Evolutionary conservation across 257 asterid genomes (phyloP).

Genomic region (Salvia splendens): DNA sequence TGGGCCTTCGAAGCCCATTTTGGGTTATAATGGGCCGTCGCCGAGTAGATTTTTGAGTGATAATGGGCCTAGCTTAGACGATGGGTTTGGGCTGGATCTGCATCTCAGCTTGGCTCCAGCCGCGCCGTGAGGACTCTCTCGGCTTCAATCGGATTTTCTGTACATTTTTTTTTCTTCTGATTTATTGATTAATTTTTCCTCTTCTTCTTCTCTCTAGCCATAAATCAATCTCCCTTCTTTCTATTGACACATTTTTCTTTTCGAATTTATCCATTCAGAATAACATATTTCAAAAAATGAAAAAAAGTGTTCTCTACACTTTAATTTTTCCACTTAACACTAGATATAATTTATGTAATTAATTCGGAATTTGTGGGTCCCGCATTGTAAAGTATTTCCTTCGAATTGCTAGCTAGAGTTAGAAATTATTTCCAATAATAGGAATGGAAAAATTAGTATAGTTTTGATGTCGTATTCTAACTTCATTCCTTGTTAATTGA

Average conservation of each 20-base stretch:
- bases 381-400: slow-evolving; percentile 29
- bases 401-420: neutral
- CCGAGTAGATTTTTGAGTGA: slow-evolving; percentile 67
- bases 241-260: too few relatives aligned
- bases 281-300: too few relatives aligned
- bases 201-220: neutral
- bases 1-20: slow-evolving; percentile 59
- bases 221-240: too few relatives aligned
- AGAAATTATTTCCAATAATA: neutral
- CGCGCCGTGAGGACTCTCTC: slow-evolving; percentile 39
- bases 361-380: slow-evolving; percentile 17
- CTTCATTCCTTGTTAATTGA: too few relatives aligned
- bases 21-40: slow-evolving; percentile 71
- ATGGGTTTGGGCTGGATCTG: slow-evolving; percentile 75
- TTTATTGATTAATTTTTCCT: slow-evolving; percentile 48
- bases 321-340: too few relatives aligned
- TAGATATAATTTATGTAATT: neutral
- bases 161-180: slow-evolving; percentile 42
- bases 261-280: too few relatives aligned
- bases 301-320: too few relatives aligned
- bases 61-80: slow-evolving; percentile 64
- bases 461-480: neutral
- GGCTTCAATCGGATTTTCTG: slow-evolving; percentile 35
- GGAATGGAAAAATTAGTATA: neutral
- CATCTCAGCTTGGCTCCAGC: slow-evolving; percentile 95